phyloP scores from a whole-genome alignment of 2,329 filamentous ascomycete genomes.

The Cadophora gregata region DNA sequence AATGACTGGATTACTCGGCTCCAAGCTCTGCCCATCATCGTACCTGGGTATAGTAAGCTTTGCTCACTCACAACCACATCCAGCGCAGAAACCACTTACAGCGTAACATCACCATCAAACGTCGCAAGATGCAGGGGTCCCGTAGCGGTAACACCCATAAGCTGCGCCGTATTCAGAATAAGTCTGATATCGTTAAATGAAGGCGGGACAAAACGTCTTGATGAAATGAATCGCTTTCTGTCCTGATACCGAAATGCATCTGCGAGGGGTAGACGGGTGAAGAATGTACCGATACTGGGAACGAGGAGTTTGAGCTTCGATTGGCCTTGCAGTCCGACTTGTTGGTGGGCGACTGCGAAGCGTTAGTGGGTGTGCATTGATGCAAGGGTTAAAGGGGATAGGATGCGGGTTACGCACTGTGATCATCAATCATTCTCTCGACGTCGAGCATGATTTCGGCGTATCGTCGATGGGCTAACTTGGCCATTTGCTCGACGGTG shows the following conservation, averaged over 20 bases:
- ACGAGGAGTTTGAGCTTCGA: slow-evolving; percentile 95
- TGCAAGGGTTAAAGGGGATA: slow-evolving; percentile 12
- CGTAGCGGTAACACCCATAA: slow-evolving; percentile 82
- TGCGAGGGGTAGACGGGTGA: slow-evolving; percentile 84
- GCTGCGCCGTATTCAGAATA: slow-evolving; percentile 91
- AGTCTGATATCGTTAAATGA: slow-evolving; percentile 97
- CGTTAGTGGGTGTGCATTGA: slow-evolving; percentile 8
- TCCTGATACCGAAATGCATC: slow-evolving; percentile 95
- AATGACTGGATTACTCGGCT: slow-evolving; percentile 79
- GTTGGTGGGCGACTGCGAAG: slow-evolving; percentile 72
- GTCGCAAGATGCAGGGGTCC: slow-evolving; percentile 84
- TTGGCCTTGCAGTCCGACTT: slow-evolving; percentile 65
- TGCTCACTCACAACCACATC: slow-evolving; percentile 68
- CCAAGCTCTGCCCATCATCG: slow-evolving; percentile 82
- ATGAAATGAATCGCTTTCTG: slow-evolving; percentile 82
- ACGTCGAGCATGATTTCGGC: slow-evolving; percentile 95
- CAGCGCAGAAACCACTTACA: slow-evolving; percentile 59
- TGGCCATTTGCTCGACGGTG: slow-evolving; percentile 73
- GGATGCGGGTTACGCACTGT: slow-evolving; percentile 62
- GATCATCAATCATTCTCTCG: slow-evolving; percentile 88
- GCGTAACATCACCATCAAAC: slow-evolving; percentile 96
- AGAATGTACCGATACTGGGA: slow-evolving; percentile 90
- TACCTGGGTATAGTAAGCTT: too few species aligned
- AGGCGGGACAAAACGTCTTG: slow-evolving; percentile 88
- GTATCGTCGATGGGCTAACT: slow-evolving; percentile 84